Percentiles rank a stretch among this genome's conserved stretches.
Evolutionary conservation across 2,329 filamentous ascomycete genomes (phyloP).

Genomic region (Talaromyces pinophilus): DNA sequence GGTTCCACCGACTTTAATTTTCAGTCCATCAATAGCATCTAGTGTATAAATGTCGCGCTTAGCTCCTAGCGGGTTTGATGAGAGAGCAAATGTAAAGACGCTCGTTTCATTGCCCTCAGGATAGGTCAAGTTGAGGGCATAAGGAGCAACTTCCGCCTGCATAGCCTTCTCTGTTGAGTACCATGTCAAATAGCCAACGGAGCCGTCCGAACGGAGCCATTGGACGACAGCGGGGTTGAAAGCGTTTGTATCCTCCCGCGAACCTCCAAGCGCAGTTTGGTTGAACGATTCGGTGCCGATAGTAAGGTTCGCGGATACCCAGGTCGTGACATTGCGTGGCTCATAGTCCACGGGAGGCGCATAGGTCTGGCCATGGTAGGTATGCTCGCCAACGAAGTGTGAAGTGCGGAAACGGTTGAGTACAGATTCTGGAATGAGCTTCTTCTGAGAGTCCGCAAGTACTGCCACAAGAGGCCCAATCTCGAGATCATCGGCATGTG

Average conservation of each 20-base stretch:
- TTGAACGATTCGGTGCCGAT: constrained; percentile 62
- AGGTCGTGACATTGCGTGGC: constrained; percentile 61
- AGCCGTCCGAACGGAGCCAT: constrained; percentile 50
- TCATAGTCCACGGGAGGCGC: constrained; percentile 60
- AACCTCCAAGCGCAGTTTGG: constrained; percentile 58
- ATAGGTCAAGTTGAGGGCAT: constrained; percentile 54
- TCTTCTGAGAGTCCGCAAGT: constrained; percentile 53
- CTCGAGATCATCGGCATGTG: constrained; percentile 61
- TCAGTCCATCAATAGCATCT: constrained; percentile 22
- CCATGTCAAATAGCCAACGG: constrained; percentile 32
- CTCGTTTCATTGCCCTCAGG: constrained; percentile 53
- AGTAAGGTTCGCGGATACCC: constrained; percentile 58
- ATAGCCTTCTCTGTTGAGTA: constrained; percentile 46
- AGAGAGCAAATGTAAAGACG: constrained; percentile 42
- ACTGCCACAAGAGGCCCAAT: constrained; percentile 60
- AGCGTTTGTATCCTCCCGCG: constrained; percentile 48
- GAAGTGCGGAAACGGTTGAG: constrained; percentile 35
- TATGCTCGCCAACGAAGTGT: constrained; percentile 56
- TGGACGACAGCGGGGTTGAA: constrained; percentile 63
- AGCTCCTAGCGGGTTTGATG: not conserved
- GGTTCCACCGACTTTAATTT: constrained; percentile 15
- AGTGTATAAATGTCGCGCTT: constrained; percentile 19
- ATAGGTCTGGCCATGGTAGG: constrained; percentile 55
- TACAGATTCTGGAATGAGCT: constrained; percentile 47
- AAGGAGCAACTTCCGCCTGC: constrained; percentile 45